These are phyloP conservation scores for Medicago truncatula DNA, from an alignment of 306 rosid genomes.

Conservation along the genomic window MtrunA17r5.0-ANR NC_053048.1:46964001-46964500, in stretches of 20 bases:
- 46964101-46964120: conserved; percentile 51
- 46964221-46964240: conserved; percentile 9
- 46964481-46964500: conserved; percentile 21
- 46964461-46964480: conserved; percentile 41
- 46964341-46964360: conserved; percentile 82
- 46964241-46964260: conserved; percentile 5
- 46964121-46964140: conserved; percentile 83
- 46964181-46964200: conserved; percentile 90
- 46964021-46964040: conserved; percentile 2
- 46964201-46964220: conserved; percentile 7
- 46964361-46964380: conserved; percentile 90
- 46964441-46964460: conserved; percentile 53
- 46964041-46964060: not conserved
- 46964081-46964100: not conserved
- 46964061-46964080: not conserved
- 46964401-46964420: conserved; percentile 92
- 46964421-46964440: conserved; percentile 71
- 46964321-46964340: conserved; percentile 81
- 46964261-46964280: conserved; percentile 1
- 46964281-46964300: conserved; percentile 54
- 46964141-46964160: conserved; percentile 85
- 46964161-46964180: conserved; percentile 90
- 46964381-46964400: conserved; percentile 93
- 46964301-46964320: conserved; percentile 86
- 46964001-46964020: conserved; percentile 11